Evolutionary conservation across 2,329 filamentous ascomycete genomes (phyloP).

Genomic region (Pestalotiopsis sp.): DNA sequence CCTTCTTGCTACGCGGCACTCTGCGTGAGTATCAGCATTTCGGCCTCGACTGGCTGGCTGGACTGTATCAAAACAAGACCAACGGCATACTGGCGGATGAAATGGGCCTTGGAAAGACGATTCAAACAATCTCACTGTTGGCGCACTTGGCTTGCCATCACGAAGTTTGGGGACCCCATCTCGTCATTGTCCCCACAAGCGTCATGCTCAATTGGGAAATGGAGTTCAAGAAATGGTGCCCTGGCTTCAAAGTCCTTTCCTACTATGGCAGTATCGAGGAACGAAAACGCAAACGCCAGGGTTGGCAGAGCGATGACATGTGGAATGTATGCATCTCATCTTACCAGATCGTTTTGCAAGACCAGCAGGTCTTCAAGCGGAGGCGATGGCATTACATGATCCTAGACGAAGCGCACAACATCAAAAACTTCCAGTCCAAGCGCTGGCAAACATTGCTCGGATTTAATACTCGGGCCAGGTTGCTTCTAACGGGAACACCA

Average conservation of each 20-base stretch:
- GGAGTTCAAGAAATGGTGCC: slow-evolving; percentile 99
- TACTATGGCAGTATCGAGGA: slow-evolving; percentile 97
- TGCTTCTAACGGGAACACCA: slow-evolving; percentile 91
- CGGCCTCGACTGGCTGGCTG: slow-evolving; percentile 95
- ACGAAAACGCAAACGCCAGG: slow-evolving; percentile 84
- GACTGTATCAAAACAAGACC: slow-evolving; percentile 87
- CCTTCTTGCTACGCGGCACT: slow-evolving; percentile 82
- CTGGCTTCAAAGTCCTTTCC: slow-evolving; percentile 95
- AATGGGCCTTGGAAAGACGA: slow-evolving; percentile 98
- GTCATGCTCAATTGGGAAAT: slow-evolving; percentile 99
- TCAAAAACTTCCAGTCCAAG: slow-evolving; percentile 99
- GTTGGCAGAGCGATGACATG: slow-evolving; percentile 89
- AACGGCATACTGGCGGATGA: slow-evolving; percentile 98
- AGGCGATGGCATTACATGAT: slow-evolving; percentile 98
- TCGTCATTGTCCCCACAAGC: slow-evolving; percentile 95
- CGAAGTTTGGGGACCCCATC: slow-evolving; percentile 91
- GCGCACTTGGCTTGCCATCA: slow-evolving; percentile 91
- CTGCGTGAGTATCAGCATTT: slow-evolving; percentile 95
- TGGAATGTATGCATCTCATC: slow-evolving; percentile 99
- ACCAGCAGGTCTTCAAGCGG: slow-evolving; percentile 90
- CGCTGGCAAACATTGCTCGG: slow-evolving; percentile 94
- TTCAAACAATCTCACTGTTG: slow-evolving; percentile 92
- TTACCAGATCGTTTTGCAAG: slow-evolving; percentile 93
- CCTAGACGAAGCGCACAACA: slow-evolving; percentile 97
- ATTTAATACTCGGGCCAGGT: slow-evolving; percentile 85